Evolutionary conservation across 179 eudicot genomes (phyloP).

Genomic region (Nepenthes alata): DNA sequence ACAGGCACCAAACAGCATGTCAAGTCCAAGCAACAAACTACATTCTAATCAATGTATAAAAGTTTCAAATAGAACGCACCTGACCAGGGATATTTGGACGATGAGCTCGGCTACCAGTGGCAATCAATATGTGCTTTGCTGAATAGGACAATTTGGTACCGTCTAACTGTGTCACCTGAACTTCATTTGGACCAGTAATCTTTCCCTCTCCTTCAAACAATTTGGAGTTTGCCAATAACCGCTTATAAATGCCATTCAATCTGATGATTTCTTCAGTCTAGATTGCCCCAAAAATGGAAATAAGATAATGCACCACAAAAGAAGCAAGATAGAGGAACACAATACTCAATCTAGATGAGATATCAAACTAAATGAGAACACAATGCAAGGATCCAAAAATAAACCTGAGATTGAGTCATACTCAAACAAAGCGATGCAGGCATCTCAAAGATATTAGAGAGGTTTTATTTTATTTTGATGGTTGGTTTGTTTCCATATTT

Average conservation of each 20-base stretch:
- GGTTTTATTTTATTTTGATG: too few relatives aligned
- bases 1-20: too few relatives aligned
- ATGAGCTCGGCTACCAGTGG: slow-evolving; percentile 91
- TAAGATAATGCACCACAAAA: neutral
- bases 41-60: neutral
- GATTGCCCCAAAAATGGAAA: slow-evolving; percentile 4
- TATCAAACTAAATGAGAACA: too few relatives aligned
- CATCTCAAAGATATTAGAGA: too few relatives aligned
- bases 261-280: slow-evolving; percentile 88
- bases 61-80: slow-evolving; percentile 23
- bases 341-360: too few relatives aligned
- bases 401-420: too few relatives aligned
- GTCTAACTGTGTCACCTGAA: slow-evolving; percentile 79
- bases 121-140: slow-evolving; percentile 81
- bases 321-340: neutral
- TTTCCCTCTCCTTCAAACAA: slow-evolving; percentile 95
- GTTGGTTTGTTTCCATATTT: too few relatives aligned
- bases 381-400: too few relatives aligned
- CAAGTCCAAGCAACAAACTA: neutral
- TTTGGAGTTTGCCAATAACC: slow-evolving; percentile 74
- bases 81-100: slow-evolving; percentile 73
- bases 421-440: too few relatives aligned
- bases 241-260: slow-evolving; percentile 75
- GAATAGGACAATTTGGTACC: slow-evolving; percentile 81
- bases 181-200: slow-evolving; percentile 82